phyloP scores from a whole-genome alignment of 2,329 filamentous ascomycete species.

The Fusarium pseudoanthophilum region DNA sequence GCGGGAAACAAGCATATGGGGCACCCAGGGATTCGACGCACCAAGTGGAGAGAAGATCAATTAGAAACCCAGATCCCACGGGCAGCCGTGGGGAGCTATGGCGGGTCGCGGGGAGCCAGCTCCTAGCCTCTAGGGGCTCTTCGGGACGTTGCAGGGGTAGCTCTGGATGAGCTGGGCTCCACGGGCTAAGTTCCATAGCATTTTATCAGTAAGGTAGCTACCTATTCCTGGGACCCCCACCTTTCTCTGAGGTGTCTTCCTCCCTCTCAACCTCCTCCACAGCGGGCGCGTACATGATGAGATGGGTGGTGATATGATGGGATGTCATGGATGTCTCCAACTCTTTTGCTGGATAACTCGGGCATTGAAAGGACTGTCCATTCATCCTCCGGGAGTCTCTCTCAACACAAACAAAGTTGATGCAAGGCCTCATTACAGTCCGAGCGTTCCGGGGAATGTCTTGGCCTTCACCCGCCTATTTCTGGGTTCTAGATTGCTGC shows the following conservation, averaged over 20 bases:
- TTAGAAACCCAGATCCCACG: conserved; percentile 28
- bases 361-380: neutral
- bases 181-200: neutral
- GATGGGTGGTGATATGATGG: neutral
- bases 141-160: conserved; percentile 33
- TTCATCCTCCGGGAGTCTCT: neutral
- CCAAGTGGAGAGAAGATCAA: conserved; percentile 36
- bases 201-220: conserved; percentile 35
- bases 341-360: neutral
- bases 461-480: conserved; percentile 4
- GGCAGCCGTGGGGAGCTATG: conserved; percentile 42
- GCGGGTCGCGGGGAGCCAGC: conserved; percentile 36
- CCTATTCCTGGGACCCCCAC: conserved; percentile 21
- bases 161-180: neutral
- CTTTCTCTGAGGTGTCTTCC: neutral
- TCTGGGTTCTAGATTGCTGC: conserved; percentile 36
- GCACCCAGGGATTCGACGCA: conserved; percentile 18
- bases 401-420: neutral
- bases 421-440: conserved; percentile 4
- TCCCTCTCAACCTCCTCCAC: conserved; percentile 3
- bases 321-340: neutral
- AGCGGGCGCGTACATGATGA: conserved; percentile 20
- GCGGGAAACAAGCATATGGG: conserved; percentile 19
- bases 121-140: conserved; percentile 31
- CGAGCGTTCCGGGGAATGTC: conserved; percentile 33